A percentile compares a stretch with the other conserved stretches of the same genome.
Evolutionary conservation across 495 filamentous ascomycete genomes (phyloP).

Genomic region (Trichoderma reesei): DNA sequence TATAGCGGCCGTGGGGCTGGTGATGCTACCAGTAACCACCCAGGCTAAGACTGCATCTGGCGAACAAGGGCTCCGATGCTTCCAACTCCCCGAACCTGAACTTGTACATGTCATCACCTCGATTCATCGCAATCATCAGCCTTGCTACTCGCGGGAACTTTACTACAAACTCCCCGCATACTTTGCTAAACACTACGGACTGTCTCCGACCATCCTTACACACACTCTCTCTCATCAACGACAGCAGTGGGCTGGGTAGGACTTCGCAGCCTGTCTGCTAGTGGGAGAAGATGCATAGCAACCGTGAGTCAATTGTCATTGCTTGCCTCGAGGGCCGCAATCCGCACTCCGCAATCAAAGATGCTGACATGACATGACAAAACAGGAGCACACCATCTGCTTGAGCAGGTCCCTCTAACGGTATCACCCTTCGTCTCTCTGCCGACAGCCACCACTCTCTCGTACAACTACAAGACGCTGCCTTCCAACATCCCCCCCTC

Average conservation of each 20-base stretch:
- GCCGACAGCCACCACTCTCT: slow-evolving; percentile 80
- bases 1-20: slow-evolving; percentile 3
- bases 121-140: too few species aligned
- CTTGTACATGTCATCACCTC: too few species aligned
- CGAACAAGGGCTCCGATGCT: neutral
- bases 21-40: too few species aligned
- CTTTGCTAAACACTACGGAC: too few species aligned
- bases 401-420: slow-evolving; percentile 84
- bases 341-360: too few species aligned
- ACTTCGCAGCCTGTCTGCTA: neutral
- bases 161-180: too few species aligned
- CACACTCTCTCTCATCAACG: neutral
- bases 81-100: neutral
- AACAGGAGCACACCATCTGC: slow-evolving; percentile 76
- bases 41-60: too few species aligned
- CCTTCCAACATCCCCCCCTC: slow-evolving; percentile 78
- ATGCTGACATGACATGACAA: slow-evolving; percentile 12
- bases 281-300: slow-evolving; percentile 30
- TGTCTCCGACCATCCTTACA: too few species aligned
- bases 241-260: neutral
- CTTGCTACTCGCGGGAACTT: too few species aligned
- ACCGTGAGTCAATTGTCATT: slow-evolving; percentile 25
- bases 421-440: slow-evolving; percentile 92
- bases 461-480: slow-evolving; percentile 88
- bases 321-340: neutral